Base-by-base conservation (phyloP, 2,329 filamentous ascomycete species). In the Fusarium mexicanum region DNA sequence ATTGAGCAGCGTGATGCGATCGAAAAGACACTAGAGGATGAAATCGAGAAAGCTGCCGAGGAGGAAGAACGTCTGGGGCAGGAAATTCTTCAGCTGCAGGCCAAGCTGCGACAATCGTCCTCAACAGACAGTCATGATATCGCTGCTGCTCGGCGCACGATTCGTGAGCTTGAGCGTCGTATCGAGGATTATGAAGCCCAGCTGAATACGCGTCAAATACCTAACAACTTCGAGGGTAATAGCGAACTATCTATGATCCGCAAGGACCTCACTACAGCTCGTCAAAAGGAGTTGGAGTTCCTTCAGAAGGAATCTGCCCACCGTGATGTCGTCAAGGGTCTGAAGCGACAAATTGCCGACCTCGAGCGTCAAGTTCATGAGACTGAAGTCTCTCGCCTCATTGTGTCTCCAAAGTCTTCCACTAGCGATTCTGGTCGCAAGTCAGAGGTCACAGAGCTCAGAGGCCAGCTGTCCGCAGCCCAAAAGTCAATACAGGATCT, bases 321-420 rank as follows among this genome's bases (percentile, higher is more conserved):
- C 73, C 92, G 91, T 74, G 88, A 92, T 37, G 83, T 85, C 4
- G 85, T 92, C 67, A 91, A 91, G 67, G 84, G 85, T 26, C 87
- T 93, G 66, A 93, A 92, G 80, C 87, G 88, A 54, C 88, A 91
- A 65, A 87, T 94, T 55, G 85, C 87, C 5, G 90, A 93, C 41
- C 86, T 94, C 22, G 92, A 94, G 79, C 88, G 88, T 46, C 89
- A 92, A 67, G 85, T 92, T 9, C 91, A 93, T 73, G 90, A 94
- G 66, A 86, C 88, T 11, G 87, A 91, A 51, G 86, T 91, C 46
- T 87, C 87, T 24, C 85, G 85, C 17, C 79, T 90, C 33, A 80
- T 83, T 29, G 73, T 76, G 41, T 85, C 86, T 18, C 85, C 86
- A 6, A 84, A 82, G 31, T 83, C 86, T 5, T 89, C 88, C 14